Evolutionary conservation across 345 rosid genomes (phyloP).

Genomic region (Euphorbia pulcherrima): DNA sequence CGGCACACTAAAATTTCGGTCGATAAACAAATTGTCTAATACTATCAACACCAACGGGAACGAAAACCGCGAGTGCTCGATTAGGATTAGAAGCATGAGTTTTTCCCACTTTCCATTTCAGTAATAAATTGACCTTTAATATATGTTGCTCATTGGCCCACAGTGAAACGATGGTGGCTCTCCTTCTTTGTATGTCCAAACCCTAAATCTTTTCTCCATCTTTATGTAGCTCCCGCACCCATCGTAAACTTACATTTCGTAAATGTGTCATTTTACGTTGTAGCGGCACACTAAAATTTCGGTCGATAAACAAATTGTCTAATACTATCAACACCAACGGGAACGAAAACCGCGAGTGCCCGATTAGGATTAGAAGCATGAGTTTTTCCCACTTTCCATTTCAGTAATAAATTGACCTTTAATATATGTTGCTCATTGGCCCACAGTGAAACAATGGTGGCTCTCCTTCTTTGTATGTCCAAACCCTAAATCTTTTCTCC

Average conservation of each 20-base stretch:
- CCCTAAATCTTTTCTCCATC: constrained; percentile 53
- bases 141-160: constrained; percentile 47
- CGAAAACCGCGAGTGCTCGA: constrained; percentile 46
- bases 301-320: constrained; percentile 37
- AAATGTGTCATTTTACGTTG: no score
- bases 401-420: constrained; percentile 57
- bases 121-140: constrained; percentile 54
- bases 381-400: constrained; percentile 32
- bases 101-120: constrained; percentile 37
- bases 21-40: constrained; percentile 37
- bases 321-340: constrained; percentile 42
- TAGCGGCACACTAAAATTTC: no score
- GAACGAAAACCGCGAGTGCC: constrained; percentile 51
- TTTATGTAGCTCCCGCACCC: constrained; percentile 49
- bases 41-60: constrained; percentile 47
- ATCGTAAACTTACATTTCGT: no score
- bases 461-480: constrained; percentile 62
- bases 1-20: no score
- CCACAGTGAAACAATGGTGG: constrained; percentile 47
- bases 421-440: constrained; percentile 45
- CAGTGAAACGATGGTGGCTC: constrained; percentile 47
- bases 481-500: constrained; percentile 52
- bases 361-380: constrained; percentile 40
- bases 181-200: constrained; percentile 61
- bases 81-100: constrained; percentile 39